Evolutionary conservation across 768 basidiomycete species (phyloP).

Genomic region (Kwoniella shandongensis): DNA sequence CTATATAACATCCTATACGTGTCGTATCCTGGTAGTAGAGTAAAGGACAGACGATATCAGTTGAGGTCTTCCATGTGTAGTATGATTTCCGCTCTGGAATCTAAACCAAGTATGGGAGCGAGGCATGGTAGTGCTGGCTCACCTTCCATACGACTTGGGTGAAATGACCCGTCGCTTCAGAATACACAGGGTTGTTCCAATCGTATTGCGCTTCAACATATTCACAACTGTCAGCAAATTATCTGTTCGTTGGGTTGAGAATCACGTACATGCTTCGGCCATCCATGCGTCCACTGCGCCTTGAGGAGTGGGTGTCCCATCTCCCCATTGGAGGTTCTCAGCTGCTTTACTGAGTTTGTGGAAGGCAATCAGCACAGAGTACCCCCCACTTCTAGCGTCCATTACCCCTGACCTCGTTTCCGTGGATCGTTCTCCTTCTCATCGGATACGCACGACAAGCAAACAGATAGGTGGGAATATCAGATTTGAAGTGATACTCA

Average conservation of each 20-base stretch:
- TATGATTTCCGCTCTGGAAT: no score
- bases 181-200: slow-evolving; percentile 12
- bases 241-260: no score
- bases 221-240: no score
- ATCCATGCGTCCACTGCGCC: slow-evolving; percentile 18
- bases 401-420: neutral
- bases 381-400: neutral
- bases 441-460: no score
- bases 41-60: no score
- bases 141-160: slow-evolving; percentile 30
- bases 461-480: no score
- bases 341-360: slow-evolving; percentile 9
- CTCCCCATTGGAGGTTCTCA: slow-evolving; percentile 21
- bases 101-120: no score
- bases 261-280: slow-evolving; percentile 12
- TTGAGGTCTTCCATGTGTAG: no score
- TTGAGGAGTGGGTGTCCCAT: slow-evolving; percentile 13
- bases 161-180: slow-evolving; percentile 20
- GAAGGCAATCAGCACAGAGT: neutral
- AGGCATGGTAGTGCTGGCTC: neutral
- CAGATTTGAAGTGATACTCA: slow-evolving; percentile 4
- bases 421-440: no score
- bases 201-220: slow-evolving; percentile 6
- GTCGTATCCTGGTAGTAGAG: slow-evolving; percentile 10
- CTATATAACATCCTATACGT: slow-evolving; percentile 21